Evolutionary conservation across 2,329 filamentous ascomycete species (phyloP).

Genomic region (Sordariomycetes sp.): DNA sequence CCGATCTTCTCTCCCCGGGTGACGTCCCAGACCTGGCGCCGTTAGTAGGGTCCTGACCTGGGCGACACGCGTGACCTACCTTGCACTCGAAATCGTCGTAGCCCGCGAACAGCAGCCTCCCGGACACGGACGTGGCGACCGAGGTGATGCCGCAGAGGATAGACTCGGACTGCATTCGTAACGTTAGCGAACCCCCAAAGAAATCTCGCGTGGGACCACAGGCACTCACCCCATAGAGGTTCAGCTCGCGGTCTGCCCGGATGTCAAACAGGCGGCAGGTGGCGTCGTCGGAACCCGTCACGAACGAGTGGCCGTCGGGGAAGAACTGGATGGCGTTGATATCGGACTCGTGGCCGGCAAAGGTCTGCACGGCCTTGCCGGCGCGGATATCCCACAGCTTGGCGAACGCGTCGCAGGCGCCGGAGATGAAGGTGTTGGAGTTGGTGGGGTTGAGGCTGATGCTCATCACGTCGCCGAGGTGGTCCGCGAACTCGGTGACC

Average conservation of each 20-base stretch:
- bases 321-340: slow-evolving; percentile 99
- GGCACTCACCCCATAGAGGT: slow-evolving; percentile 54
- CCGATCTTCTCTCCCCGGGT: slow-evolving; percentile 95
- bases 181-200: not conserved
- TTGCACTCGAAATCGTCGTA: slow-evolving; percentile 99
- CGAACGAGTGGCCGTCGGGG: slow-evolving; percentile 96
- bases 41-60: slow-evolving; percentile 6
- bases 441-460: slow-evolving; percentile 99
- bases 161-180: slow-evolving; percentile 66
- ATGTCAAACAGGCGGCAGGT: slow-evolving; percentile 97
- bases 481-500: slow-evolving; percentile 95
- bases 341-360: slow-evolving; percentile 95
- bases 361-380: slow-evolving; percentile 96
- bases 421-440: slow-evolving; percentile 98
- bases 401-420: slow-evolving; percentile 95
- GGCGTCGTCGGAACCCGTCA: slow-evolving; percentile 94
- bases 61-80: slow-evolving; percentile 40
- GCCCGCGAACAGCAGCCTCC: slow-evolving; percentile 86
- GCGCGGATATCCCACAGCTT: slow-evolving; percentile 99
- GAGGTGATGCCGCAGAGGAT: slow-evolving; percentile 97
- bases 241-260: slow-evolving; percentile 74
- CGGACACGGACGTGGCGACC: slow-evolving; percentile 94
- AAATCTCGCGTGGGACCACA: not conserved
- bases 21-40: slow-evolving; percentile 85
- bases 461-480: slow-evolving; percentile 98